Base-by-base conservation (phyloP, 2,329 filamentous ascomycete genomes). In the Aspergillus chevalieri region DNA sequence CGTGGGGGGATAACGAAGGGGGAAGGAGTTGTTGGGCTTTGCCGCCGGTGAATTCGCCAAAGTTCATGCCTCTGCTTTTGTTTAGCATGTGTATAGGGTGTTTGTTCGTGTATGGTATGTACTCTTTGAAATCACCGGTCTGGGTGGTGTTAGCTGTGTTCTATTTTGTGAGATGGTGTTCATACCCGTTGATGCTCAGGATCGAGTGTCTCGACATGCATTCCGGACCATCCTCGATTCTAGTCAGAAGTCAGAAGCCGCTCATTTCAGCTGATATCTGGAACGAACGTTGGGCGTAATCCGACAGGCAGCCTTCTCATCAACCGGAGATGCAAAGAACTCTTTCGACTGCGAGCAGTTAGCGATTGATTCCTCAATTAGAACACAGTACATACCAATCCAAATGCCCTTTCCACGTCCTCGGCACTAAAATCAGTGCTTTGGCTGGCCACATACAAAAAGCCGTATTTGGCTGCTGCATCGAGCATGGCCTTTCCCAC, bases 91-190 rank as follows among this genome's bases (percentile, higher is more conserved):
- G 28, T 6, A 46, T 9, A 28, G 26, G 26, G 9, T 28, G 8
- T 28, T 3, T 17, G 34, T 8, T 38, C 6, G 9, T 38, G n/a
- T n/a, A 10, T n/a, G 38, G 42, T 19, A 60, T 73, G 61, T 71
- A 91, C 88, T 95, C 89, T 77, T 95, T 95, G 60, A 89, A 89
- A 64, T 95, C 90, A 14, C 89, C 88, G 28, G 84, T 77, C 84
- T 89, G 28, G 36, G 12, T 47, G 30, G 48, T 21, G 46, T 62
- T 48, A 62, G 49, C 10, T 8, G 4, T 30, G 26, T 30, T 30
- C 4, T 30, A 30, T 30, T 3, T 26, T 38, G 24, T 42, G 48
- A 22, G 24, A 9, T 2, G 43, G 46, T 10, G 52, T 43, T 66
- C 72, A 62, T 76, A 87, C 87, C 68, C 84, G 82, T 68, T 96